Evolutionary conservation across 2,329 filamentous ascomycete species (phyloP), one percentile per base, ranked within the genome.

Genomic region (Colletotrichum orbiculare): DNA sequence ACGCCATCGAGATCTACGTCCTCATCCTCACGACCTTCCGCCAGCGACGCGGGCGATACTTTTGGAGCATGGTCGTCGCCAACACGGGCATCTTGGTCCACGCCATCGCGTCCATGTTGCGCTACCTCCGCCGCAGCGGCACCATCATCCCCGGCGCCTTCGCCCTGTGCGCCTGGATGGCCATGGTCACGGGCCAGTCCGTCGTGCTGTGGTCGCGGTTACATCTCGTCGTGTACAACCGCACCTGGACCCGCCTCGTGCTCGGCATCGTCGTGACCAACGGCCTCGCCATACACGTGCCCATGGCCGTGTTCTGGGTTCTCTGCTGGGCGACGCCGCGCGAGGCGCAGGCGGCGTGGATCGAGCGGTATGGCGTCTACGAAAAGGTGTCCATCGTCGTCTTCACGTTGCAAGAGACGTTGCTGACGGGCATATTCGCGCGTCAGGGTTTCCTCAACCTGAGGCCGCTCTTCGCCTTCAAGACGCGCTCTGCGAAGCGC

Each of bases 381-480:
- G 85, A 87, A 69, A 83, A 83, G 71, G 78, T 87, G 15, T 84
- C 87, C 69, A 83, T 87, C 73, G 83, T 82, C 3, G 75, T 83
- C 6, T 87, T 87, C 70, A 85, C 82, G 68, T 55, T 86, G 12
- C 85, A 87, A 68, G 85, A 87, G 66, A 78, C 83, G 55, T 75
- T 86, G 65, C 79, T 87, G 50, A 86, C 84, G 1, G 76, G 77
- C 2, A 75, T 85, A 34, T 87, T 85, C 71, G 85, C 87, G 65
- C 74, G 75, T 70, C 83, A 87, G 68, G 85, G 85, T 0, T 72
- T 82, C 61, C 58, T 50, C 3, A 64, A 62, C 11, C 42, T 68
- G 10, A 10, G 34, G 41, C 66, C 66, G 11, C 46, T 67, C 5
- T 63, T 67, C 37, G 54, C 60, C 13, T 81, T 79, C 69, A 80